Conservation (phyloP, 139 green algal genomes). For the Asterochloris erici region DNA sequence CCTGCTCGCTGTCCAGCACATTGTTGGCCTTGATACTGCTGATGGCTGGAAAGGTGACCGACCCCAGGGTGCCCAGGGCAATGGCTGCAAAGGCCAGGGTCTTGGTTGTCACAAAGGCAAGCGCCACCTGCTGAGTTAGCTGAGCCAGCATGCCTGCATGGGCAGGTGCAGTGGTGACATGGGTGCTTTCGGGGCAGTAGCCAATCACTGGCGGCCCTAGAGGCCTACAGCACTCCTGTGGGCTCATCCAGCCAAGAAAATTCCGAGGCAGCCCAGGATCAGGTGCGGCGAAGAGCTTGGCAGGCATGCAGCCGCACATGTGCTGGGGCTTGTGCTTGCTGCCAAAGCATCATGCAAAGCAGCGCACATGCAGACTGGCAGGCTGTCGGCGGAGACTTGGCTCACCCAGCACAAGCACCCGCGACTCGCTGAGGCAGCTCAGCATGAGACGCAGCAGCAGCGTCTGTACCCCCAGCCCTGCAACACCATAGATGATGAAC, state of each 20-base stretch:
- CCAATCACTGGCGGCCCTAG: too few species aligned
- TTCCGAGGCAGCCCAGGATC: too few species aligned
- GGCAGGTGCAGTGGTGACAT: neutral
- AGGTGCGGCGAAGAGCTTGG: too few species aligned
- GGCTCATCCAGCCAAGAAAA: too few species aligned
- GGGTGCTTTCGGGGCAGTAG: neutral
- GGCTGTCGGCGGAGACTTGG: too few species aligned
- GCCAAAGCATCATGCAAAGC: too few species aligned
- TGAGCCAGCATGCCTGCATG: conserved; percentile 22
- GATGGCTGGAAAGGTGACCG: conserved; percentile 60
- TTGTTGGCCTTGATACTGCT: conserved; percentile 57
- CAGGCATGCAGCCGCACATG: too few species aligned
- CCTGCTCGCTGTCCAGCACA: conserved; percentile 34
- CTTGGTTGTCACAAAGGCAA: conserved; percentile 42
- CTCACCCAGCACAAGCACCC: conserved; percentile 45
- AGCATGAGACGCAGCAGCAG: conserved; percentile 56
- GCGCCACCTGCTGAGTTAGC: conserved; percentile 31
- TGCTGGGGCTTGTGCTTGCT: too few species aligned
- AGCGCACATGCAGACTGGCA: too few species aligned
- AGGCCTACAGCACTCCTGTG: too few species aligned
- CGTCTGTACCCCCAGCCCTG: conserved; percentile 65
- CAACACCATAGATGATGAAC: conserved; percentile 53
- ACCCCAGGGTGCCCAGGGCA: conserved; percentile 32
- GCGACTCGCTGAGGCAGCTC: conserved; percentile 40
- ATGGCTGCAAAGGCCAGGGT: conserved; percentile 36